Conservation (phyloP, 768 basidiomycete species). For the Calocera cornea region DNA sequence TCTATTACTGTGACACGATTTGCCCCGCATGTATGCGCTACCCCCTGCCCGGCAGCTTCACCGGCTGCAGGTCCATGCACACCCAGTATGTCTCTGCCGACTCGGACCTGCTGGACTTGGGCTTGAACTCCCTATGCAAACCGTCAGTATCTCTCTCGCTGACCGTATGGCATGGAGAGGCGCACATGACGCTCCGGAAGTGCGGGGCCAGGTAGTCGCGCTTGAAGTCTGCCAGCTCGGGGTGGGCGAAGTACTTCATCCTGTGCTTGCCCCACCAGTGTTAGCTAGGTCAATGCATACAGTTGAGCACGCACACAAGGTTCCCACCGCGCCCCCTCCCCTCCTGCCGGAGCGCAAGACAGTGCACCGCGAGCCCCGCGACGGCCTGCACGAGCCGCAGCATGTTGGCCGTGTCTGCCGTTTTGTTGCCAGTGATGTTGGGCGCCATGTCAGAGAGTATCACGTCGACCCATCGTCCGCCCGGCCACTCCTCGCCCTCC, state of each 20-base stretch:
- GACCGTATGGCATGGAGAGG: no score
- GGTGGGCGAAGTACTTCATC: conserved; percentile 76
- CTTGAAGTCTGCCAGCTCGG: conserved; percentile 52
- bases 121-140: conserved; percentile 39
- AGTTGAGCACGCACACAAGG: conserved; percentile 36
- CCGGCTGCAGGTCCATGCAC: conserved; percentile 47
- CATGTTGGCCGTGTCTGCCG: conserved; percentile 51
- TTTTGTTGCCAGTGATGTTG: conserved; percentile 58
- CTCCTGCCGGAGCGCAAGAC: conserved; percentile 38
- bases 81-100: conserved; percentile 80
- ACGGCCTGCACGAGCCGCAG: conserved; percentile 65
- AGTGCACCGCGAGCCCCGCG: conserved; percentile 45
- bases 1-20: no score
- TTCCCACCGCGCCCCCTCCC: conserved; percentile 36
- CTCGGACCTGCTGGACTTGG: conserved; percentile 60
- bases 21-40: no score
- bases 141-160: background rate
- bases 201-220: conserved; percentile 40
- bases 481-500: conserved; percentile 17
- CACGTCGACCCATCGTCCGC: conserved; percentile 46
- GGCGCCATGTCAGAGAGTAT: conserved; percentile 86
- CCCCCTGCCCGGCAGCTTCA: background rate
- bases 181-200: conserved; percentile 50
- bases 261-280: conserved; percentile 28
- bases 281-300: conserved; percentile 8